Conservation (phyloP, 2,329 filamentous ascomycete genomes). For the Geosmithia morbida region DNA sequence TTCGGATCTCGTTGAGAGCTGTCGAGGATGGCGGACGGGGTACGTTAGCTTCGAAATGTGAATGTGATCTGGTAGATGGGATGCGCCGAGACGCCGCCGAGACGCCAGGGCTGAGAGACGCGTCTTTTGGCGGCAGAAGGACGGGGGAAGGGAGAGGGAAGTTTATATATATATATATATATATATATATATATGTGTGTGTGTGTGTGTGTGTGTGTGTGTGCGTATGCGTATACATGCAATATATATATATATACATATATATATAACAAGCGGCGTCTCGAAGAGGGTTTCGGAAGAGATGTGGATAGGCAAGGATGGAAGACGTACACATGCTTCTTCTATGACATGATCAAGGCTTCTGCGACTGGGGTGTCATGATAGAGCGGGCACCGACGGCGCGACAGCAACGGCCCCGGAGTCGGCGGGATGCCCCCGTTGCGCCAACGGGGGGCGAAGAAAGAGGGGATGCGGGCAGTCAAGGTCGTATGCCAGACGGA, state of each 20-base stretch:
- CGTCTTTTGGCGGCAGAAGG: neutral
- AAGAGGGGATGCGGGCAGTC: neutral
- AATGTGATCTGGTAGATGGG: neutral
- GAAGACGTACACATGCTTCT: slow-evolving; percentile 26
- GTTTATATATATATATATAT: too few relatives aligned
- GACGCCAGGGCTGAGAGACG: slow-evolving; percentile 7
- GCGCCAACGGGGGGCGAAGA: neutral
- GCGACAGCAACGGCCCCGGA: slow-evolving; percentile 6
- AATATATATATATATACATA: too few relatives aligned
- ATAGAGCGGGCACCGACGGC: slow-evolving; percentile 15
- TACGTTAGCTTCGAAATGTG: slow-evolving; percentile 19
- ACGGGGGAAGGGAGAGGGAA: neutral
- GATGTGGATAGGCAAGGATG: neutral
- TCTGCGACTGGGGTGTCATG: slow-evolving; percentile 12
- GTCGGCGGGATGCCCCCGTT: neutral
- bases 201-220: too few relatives aligned
- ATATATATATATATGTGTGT: too few relatives aligned
- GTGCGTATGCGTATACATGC: too few relatives aligned
- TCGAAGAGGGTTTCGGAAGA: neutral
- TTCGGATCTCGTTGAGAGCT: slow-evolving; percentile 34
- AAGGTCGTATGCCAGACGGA: neutral
- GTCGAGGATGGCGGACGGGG: slow-evolving; percentile 5
- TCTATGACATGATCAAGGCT: slow-evolving; percentile 23
- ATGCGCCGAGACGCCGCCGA: slow-evolving; percentile 18
- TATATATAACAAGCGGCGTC: too few relatives aligned